Conservation (phyloP, 2,329 filamentous ascomycete genomes). For the Arthroderma uncinatum region DNA sequence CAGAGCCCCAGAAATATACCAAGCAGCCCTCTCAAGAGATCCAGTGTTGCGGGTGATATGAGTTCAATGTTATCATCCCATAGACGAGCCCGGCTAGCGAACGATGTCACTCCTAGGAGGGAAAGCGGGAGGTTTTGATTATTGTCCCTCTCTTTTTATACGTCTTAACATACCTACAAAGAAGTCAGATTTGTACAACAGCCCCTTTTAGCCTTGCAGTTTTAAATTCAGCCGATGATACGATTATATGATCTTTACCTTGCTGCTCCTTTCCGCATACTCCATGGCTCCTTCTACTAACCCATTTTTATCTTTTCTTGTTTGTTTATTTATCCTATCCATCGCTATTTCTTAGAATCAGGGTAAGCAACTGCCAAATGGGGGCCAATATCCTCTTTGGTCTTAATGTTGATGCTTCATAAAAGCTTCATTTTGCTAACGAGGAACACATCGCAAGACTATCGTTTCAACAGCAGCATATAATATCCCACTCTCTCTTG, state of each 20-base stretch:
- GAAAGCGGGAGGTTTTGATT: conserved; percentile 23
- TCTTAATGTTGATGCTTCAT: not conserved
- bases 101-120: conserved; percentile 13
- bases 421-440: no score
- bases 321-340: not conserved
- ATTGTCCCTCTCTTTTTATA: not conserved
- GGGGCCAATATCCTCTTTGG: not conserved
- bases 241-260: not conserved
- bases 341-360: not conserved
- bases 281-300: not conserved
- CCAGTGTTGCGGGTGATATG: conserved; percentile 29
- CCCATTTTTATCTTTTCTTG: not conserved
- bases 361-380: not conserved
- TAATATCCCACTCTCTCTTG: not conserved
- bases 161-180: not conserved
- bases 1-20: conserved; percentile 29
- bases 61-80: conserved; percentile 15
- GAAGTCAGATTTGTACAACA: not conserved
- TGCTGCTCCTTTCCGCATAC: not conserved
- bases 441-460: not conserved
- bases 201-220: not conserved
- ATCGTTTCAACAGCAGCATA: not conserved
- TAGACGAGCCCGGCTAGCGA: not conserved
- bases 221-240: not conserved
- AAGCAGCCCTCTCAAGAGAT: conserved; percentile 35